phyloP scores from a whole-genome alignment of 1,284 basidiomycete genomes.

The Ganoderma sinense region DNA sequence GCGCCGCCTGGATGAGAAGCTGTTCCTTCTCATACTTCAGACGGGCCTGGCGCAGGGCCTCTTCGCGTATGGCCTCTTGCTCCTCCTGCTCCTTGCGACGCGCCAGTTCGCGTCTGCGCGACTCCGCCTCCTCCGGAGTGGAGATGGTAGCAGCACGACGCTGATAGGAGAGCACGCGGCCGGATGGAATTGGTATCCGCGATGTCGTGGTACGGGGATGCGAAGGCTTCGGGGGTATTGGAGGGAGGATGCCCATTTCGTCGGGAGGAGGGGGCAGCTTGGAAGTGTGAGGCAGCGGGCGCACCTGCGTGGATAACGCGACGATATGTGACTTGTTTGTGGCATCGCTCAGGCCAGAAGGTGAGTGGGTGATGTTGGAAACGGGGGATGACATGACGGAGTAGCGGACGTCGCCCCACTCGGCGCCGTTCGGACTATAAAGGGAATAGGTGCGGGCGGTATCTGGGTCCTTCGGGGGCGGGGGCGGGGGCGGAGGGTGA shows the following conservation, averaged over 20 bases:
- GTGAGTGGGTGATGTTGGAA: slow-evolving; percentile 10
- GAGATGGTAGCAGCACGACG: slow-evolving; percentile 30
- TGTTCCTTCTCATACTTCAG: slow-evolving; percentile 56
- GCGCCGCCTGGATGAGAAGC: slow-evolving; percentile 50
- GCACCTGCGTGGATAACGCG: slow-evolving; percentile 25
- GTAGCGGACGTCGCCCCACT: slow-evolving; percentile 32
- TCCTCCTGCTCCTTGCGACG: slow-evolving; percentile 53
- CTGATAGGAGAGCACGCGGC: slow-evolving; percentile 15
- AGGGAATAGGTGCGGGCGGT: slow-evolving; percentile 9
- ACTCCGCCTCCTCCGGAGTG: slow-evolving; percentile 32
- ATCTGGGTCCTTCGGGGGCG: slow-evolving; percentile 30
- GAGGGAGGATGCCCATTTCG: slow-evolving; percentile 18
- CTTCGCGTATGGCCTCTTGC: slow-evolving; percentile 53
- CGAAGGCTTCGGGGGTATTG: slow-evolving; percentile 24
- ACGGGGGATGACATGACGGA: slow-evolving; percentile 28
- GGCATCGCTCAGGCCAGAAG: slow-evolving; percentile 12
- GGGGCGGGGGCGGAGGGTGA: slow-evolving; percentile 32
- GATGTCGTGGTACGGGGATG: slow-evolving; percentile 28
- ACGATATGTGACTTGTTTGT: slow-evolving; percentile 19
- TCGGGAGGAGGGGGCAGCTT: slow-evolving; percentile 23
- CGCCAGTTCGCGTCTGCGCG: slow-evolving; percentile 30
- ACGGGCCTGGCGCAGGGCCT: slow-evolving; percentile 56
- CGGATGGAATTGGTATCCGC: slow-evolving; percentile 31
- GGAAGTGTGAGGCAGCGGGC: slow-evolving; percentile 19
- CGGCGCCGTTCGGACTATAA: slow-evolving; percentile 8